These are phyloP conservation scores for Colletotrichum gloeosporioides DNA, from an alignment of 2,329 filamentous ascomycete genomes.

Conservation along the genomic window DNA sequence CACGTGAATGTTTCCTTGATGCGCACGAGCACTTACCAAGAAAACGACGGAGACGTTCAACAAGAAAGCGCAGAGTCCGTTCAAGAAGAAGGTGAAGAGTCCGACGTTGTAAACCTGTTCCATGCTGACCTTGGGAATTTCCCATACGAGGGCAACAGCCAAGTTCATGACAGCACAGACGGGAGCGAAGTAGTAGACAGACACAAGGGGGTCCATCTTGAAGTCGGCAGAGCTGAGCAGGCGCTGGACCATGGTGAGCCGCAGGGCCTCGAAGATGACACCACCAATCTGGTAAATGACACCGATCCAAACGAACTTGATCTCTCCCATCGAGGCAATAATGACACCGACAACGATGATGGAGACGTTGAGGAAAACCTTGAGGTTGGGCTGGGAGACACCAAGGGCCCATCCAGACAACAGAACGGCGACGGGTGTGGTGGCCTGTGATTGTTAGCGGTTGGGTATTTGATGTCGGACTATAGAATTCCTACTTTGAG, in stretches of 20 bases:
- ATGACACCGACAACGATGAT: slow-evolving; percentile 94
- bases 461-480: background rate
- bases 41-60: slow-evolving; percentile 88
- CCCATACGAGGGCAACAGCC: slow-evolving; percentile 73
- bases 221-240: slow-evolving; percentile 82
- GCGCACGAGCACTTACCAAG: slow-evolving; percentile 64
- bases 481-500: slow-evolving; percentile 72
- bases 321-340: slow-evolving; percentile 94
- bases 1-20: background rate
- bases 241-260: slow-evolving; percentile 84
- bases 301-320: slow-evolving; percentile 84
- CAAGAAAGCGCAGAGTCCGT: slow-evolving; percentile 79
- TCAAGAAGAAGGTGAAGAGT: slow-evolving; percentile 73
- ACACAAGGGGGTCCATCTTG: slow-evolving; percentile 92
- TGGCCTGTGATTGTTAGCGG: slow-evolving; percentile 65
- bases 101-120: slow-evolving; percentile 77
- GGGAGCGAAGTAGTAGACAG: slow-evolving; percentile 88
- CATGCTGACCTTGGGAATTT: slow-evolving; percentile 73
- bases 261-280: slow-evolving; percentile 81
- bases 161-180: slow-evolving; percentile 85
- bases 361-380: slow-evolving; percentile 89
- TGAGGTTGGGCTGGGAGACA: slow-evolving; percentile 82
- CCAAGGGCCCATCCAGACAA: slow-evolving; percentile 88
- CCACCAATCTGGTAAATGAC: slow-evolving; percentile 81
- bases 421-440: slow-evolving; percentile 91